Percentiles rank a stretch among this genome's conserved stretches.
Conservation (phyloP, 2,329 filamentous ascomycete species). For the Celoporthe dispersa region DNA sequence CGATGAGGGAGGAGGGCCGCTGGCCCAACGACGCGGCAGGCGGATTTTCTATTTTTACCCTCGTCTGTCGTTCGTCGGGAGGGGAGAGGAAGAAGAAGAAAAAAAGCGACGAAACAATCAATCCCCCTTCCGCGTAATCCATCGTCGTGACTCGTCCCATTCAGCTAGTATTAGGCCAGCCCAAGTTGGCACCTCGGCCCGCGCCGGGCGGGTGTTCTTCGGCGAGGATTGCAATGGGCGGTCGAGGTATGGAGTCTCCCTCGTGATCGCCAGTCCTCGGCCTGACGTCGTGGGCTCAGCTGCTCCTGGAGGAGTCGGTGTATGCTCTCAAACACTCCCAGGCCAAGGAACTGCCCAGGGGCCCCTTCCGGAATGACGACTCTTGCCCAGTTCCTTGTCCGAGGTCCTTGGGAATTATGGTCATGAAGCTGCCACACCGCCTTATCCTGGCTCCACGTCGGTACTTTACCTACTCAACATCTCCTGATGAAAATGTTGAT, state of each 20-base stretch:
- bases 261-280: neutral
- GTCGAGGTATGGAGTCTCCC: neutral
- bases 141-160: neutral
- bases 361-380: neutral
- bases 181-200: constrained; percentile 4
- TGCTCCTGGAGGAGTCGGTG: neutral
- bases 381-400: neutral
- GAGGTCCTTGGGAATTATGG: neutral
- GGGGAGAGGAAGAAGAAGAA: no score
- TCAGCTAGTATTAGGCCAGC: neutral
- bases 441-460: neutral
- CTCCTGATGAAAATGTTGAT: neutral
- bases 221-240: neutral
- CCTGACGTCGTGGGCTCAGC: neutral
- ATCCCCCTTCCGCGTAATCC: neutral
- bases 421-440: neutral
- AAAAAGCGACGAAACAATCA: neutral
- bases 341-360: neutral
- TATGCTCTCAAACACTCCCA: neutral
- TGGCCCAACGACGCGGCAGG: neutral
- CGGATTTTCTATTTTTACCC: neutral
- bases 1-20: neutral
- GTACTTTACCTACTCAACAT: neutral
- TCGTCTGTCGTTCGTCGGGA: neutral
- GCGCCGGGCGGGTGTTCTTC: constrained; percentile 7